phyloP scores from a whole-genome alignment of 257 asterid species.

The Nicotiana otophora region DNA sequence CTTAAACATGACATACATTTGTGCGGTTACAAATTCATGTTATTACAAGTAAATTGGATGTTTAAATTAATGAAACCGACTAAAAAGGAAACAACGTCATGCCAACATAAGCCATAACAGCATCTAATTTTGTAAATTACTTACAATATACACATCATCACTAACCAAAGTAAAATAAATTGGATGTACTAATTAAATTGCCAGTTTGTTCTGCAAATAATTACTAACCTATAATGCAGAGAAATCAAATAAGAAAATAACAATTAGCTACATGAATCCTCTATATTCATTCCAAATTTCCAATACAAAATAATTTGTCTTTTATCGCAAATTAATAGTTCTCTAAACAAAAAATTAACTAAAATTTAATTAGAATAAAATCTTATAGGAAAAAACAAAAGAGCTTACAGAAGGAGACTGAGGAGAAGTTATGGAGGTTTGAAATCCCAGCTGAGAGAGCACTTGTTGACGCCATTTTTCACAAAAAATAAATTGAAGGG shows the following conservation, averaged over 20 bases:
- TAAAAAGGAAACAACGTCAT: too few species aligned
- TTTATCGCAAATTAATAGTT: neutral
- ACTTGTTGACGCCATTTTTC: constrained; percentile 5
- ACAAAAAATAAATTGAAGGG: neutral
- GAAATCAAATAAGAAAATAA: neutral
- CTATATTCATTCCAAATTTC: neutral
- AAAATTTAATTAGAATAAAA: neutral
- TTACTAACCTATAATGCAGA: neutral
- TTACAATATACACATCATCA: neutral
- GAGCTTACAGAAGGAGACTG: neutral
- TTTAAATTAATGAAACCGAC: too few species aligned
- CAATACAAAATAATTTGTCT: neutral
- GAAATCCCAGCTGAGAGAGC: constrained; percentile 8
- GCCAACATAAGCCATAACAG: neutral
- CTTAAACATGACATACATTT: too few species aligned
- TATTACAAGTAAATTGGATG: too few species aligned
- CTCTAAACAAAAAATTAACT: neutral
- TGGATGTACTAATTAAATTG: neutral
- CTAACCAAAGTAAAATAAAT: neutral
- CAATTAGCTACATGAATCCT: neutral
- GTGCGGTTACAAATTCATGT: too few species aligned
- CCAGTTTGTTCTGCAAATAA: neutral
- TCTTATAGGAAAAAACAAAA: neutral
- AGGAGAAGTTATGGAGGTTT: neutral
- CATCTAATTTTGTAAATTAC: neutral